Conservation (phyloP, 2,329 filamentous ascomycete species). For the Trichoderma atrobrunneum region DNA sequence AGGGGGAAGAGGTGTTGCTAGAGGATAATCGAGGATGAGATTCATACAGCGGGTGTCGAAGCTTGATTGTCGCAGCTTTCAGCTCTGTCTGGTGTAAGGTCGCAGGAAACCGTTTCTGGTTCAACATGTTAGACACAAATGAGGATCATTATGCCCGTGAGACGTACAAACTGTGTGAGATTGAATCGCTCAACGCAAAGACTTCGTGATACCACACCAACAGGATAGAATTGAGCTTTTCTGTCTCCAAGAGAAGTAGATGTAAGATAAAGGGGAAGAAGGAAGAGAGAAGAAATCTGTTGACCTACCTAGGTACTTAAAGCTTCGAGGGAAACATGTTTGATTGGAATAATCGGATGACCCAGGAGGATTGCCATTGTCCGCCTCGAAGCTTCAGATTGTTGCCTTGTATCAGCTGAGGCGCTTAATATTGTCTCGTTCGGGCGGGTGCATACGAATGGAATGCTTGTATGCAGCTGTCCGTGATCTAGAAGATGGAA, state of each 20-base stretch:
- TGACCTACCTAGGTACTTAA: neutral
- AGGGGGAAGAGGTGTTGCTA: neutral
- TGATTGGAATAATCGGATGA: neutral
- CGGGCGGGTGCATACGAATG: neutral
- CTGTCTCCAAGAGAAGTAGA: neutral
- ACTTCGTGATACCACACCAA: neutral
- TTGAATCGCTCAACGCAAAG: neutral
- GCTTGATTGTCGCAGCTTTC: neutral
- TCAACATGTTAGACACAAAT: neutral
- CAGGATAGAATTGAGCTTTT: neutral
- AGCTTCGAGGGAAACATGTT: neutral
- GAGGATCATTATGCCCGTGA: neutral
- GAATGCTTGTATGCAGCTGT: neutral
- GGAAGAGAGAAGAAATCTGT: neutral
- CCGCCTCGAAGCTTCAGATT: neutral
- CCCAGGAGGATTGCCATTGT: neutral
- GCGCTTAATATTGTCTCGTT: slow-evolving; percentile 8
- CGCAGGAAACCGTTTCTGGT: neutral
- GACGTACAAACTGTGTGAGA: neutral
- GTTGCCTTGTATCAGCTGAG: neutral
- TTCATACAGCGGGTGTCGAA: neutral
- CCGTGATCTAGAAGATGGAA: neutral
- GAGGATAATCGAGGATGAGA: neutral
- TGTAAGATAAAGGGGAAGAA: neutral
- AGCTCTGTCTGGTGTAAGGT: neutral